These are phyloP conservation scores for Trifolium repens DNA, from an alignment of 306 rosid species.

Conservation along the genomic window DNA sequence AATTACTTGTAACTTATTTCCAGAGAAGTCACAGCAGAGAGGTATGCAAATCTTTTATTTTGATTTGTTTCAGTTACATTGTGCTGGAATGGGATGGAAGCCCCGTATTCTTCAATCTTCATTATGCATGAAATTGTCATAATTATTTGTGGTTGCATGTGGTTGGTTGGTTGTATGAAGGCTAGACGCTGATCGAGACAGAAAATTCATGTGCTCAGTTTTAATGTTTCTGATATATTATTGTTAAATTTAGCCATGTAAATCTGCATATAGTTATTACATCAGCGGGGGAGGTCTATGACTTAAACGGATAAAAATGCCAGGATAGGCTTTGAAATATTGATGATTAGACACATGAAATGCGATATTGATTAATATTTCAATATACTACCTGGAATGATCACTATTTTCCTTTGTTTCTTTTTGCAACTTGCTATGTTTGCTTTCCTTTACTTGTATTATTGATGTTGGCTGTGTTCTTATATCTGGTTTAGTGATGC, in stretches of 20 bases:
- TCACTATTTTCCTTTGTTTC: conserved; percentile 22
- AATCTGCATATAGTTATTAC: background rate
- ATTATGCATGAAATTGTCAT: conserved; percentile 7
- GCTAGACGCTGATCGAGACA: background rate
- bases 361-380: conserved; percentile 18
- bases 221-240: background rate
- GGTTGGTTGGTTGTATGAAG: background rate
- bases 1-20: conserved; percentile 83
- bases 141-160: background rate
- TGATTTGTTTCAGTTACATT: conserved; percentile 15
- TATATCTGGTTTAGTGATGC: background rate
- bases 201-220: conserved; percentile 2
- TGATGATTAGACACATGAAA: conserved; percentile 13
- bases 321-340: conserved; percentile 1
- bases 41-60: conserved; percentile 51
- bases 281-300: background rate
- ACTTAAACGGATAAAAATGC: conserved; percentile 11
- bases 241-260: too few species aligned
- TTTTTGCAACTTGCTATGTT: conserved; percentile 8
- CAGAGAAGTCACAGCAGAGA: conserved; percentile 94
- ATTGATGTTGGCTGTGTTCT: conserved; percentile 4
- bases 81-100: background rate
- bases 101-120: conserved; percentile 10
- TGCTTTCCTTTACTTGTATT: conserved; percentile 1
- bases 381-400: background rate